Evolutionary conservation across 2,329 filamentous ascomycete genomes (phyloP).

Genomic region (Pleoardoris graminearum): DNA sequence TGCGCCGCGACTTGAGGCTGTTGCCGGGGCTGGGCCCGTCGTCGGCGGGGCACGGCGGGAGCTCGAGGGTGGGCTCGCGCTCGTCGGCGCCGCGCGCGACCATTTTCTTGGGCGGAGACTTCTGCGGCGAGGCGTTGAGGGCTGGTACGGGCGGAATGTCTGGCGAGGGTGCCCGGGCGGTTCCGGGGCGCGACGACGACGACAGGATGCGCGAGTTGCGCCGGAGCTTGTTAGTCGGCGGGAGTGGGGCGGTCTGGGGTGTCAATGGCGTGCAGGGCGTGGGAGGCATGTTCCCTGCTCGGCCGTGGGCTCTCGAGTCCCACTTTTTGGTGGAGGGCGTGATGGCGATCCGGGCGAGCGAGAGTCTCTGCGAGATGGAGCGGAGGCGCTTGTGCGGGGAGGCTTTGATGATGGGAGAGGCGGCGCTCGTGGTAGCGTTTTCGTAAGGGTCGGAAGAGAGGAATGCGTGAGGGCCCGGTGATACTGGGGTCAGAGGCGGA

Average conservation of each 20-base stretch:
- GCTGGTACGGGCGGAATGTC: conserved; percentile 28
- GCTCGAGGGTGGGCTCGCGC: conserved; percentile 37
- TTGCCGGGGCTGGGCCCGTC: conserved; percentile 16
- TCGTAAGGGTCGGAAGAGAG: conserved; percentile 46
- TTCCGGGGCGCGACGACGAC: conserved; percentile 20
- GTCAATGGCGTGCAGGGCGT: conserved; percentile 41
- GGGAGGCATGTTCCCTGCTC: conserved; percentile 20
- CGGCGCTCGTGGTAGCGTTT: conserved; percentile 30
- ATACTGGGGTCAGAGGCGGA: conserved; percentile 34
- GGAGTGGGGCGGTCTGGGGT: conserved; percentile 37
- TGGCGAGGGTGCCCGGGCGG: conserved; percentile 23
- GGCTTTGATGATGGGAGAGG: conserved; percentile 39
- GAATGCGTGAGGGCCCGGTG: conserved; percentile 40
- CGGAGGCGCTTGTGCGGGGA: conserved; percentile 43
- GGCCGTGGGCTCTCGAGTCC: conserved; percentile 30
- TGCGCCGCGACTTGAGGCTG: conserved; percentile 29
- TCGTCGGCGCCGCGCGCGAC: conserved; percentile 43
- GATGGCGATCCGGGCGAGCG: conserved; percentile 45
- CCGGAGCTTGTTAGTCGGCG: conserved; percentile 29
- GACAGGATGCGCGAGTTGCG: conserved; percentile 35
- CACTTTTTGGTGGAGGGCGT: conserved; percentile 38
- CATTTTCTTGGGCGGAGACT: conserved; percentile 21
- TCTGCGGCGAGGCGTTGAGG: conserved; percentile 18
- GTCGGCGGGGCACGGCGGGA: conserved; percentile 38
- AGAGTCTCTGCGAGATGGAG: conserved; percentile 44